Evolutionary conservation across 805 yeast species (phyloP), one percentile per base, ranked within the genome.

Genomic region (Kazachstania viticola): DNA sequence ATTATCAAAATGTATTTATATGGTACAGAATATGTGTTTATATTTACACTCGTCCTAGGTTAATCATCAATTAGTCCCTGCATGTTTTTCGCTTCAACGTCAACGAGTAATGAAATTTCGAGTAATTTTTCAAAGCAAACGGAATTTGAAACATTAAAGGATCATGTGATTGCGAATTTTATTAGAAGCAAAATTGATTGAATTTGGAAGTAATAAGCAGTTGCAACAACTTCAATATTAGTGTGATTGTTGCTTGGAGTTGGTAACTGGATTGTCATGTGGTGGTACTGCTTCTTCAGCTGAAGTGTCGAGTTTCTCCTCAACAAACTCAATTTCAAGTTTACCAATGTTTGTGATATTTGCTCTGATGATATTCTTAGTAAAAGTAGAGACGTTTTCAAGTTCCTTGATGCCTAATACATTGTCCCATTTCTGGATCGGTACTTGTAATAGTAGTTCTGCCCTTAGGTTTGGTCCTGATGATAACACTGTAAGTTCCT

Each of bases 381-480:
- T 21, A 34, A 61, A 62, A 16, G 54, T 57, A 9, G 61, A 44
- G 12, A 65, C 68, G 34, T 56, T 46, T 42, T 64, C 68, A 36
- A 63, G 58, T 42, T 65, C 69, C 14, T 50, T 50, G 15, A 64
- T 50, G 11, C 51, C 60, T 30, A 65, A 42, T 4, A 60, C 60
- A 35, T 64, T 64, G 17, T 55, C 67, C 67, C 68, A 63, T 49
- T 58, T 60, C 41, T 64, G 70, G 17, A 46, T 18, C n/a, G 70
- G 71, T 7, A 56, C 64, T 38, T 55, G 58, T 15, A 65, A 36
- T 1, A 46, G 32, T 13, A 56, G 29, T 29, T 49, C 56, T 4
- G 60, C 60, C 30, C 63, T 61, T 3, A 57, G 57, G 38, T 72
- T 70, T 31, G 81, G 79, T 4, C 82, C 82, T 2, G 76, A 66